Base-by-base conservation (phyloP, 352 stramenopile genomes). In the Phytophthora sojae region DNA sequence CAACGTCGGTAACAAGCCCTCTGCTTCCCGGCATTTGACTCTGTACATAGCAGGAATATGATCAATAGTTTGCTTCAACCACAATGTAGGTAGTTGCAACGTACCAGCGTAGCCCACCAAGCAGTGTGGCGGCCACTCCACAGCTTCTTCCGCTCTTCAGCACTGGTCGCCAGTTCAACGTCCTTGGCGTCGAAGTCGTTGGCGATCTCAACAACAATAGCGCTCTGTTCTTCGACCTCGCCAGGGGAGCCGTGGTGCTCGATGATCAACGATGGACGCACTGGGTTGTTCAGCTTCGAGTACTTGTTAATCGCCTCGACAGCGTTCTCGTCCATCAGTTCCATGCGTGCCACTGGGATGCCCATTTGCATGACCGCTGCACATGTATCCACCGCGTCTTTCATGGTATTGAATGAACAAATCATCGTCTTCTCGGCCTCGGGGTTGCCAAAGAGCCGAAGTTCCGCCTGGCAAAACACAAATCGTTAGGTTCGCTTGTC, bases 1-100 rank as follows among this genome's bases (percentile, higher is more conserved):
- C 99, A 7, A 98, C 96, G 80, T 99, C 97, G 5, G 97, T 99
- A 19, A 97, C 83, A 12, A 98, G 75, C 1, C 80, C 94, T 5
- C 84, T 79, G 64, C 85, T 91, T 26, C 91, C 89, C 25, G 86
- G 86, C 78, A 94, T 88, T 76, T 91, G 73, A 56, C 78, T 86
- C 84, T 92, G n/a, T n/a, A 57, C 1, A 65, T 3, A 49, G 11
- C 50, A n/a, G 14, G 26, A n/a, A 0, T 39, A 3, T 7, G 8
- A 21, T 65, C 57, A 56, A 26, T 53, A 42, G n/a, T 26, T 6
- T 30, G n/a, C 15, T 47, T 21, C 15, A 47, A 47, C 39, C 17
- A 47, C 39, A 47, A 47, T 45, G n/a, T 29, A 35, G 12, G n/a
- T 29, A 35, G 12, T 15, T 42, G 1, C 3, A 50, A 81, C 81